Percentiles rank a stretch among this genome's conserved stretches.
Conservation (phyloP, 306 rosid species). For the apple (Malus domestica) region ASM211411v1 NC_041802.1:27299501-27300000, state of each 20-base stretch:
- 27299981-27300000: constrained; percentile 65
- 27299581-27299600: constrained; percentile 81
- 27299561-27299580: constrained; percentile 29
- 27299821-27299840: constrained; percentile 83
- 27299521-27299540: neutral
- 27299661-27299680: constrained; percentile 94
- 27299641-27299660: constrained; percentile 96
- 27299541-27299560: constrained; percentile 15
- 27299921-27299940: constrained; percentile 91
- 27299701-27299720: constrained; percentile 95
- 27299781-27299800: neutral
- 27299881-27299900: constrained; percentile 58
- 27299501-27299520: neutral
- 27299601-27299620: constrained; percentile 97
- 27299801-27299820: neutral
- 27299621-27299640: constrained; percentile 99
- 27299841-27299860: constrained; percentile 74
- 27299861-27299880: constrained; percentile 56
- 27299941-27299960: constrained; percentile 99
- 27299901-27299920: constrained; percentile 96
- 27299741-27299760: neutral
- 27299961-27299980: constrained; percentile 93
- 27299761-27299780: neutral
- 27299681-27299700: constrained; percentile 98
- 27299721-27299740: constrained; percentile 67